Base-by-base conservation (phyloP, 2,329 filamentous ascomycete species). In the Emergomyces africanus region DNA sequence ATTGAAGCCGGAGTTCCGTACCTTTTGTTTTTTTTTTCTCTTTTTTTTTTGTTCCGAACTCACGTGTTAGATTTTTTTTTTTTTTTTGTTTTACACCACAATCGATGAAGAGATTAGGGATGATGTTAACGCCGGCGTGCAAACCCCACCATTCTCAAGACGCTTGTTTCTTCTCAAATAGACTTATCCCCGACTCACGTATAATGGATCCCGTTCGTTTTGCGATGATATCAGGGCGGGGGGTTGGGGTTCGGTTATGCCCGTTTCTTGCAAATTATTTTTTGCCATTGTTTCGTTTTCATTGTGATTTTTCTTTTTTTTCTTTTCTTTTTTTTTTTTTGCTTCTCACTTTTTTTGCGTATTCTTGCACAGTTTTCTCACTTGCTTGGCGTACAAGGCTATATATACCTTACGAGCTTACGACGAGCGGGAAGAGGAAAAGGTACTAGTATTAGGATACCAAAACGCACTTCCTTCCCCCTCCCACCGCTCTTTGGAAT, bases 131-230 rank as follows among this genome's bases (percentile, higher is more conserved):
- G 39, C 25, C 12, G 25, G 37, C 25, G 14, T 55, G 23, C 18
- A 37, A 37, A 37, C 35, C 15, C 25, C 23, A n/a, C 23, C 25
- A 33, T 44, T 44, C 15, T 33, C 39, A 33, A 25, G 53, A 55
- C 33, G 44, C 23, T 30, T 55, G 15, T 33, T 55, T 25, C 20
- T 55, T 25, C 20, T 51, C 20, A 58, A 41, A 58, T 53, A 58
- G 46, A 58, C 55, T 39, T n/a, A 28, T 15, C 49, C 46, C 56
- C 33, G 23, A 39, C 49, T 57, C 30, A 58, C 57, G 57, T 42
- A 50, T 58, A 41, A 53, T 51, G 57, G 30, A 51, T 23, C 23
- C 53, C 39, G 23, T 44, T 55, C 35, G 39, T 53, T 54, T 54
- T 20, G 18, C 12, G 4, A 39, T 14, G 20, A 39, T 48, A 15